Base-by-base conservation (phyloP, 306 rosid species). In the Glycyrrhiza uralensis region DNA sequence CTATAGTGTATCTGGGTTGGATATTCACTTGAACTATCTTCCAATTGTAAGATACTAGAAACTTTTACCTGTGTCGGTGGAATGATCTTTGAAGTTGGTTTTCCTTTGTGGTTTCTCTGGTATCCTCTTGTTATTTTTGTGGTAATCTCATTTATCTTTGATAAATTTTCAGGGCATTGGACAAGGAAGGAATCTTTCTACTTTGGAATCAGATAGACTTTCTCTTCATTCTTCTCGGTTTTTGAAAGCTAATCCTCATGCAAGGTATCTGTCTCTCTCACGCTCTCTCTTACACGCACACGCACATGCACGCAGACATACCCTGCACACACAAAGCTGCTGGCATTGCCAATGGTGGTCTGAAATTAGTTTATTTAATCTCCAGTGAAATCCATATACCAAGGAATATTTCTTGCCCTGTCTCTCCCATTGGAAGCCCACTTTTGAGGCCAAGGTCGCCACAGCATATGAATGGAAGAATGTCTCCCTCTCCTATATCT, bases 381-480 rank as follows among this genome's bases (percentile, higher is more conserved):
- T 79, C 55, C 95, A 92, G 96, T 70, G 98, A 92, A 61, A 80
- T 88, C 77, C 90, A 79, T 59, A 84, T 86, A 75, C 89, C 88
- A 30, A 77, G 89, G 83, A 92, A 90, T 65, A 76, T 92, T 56
- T 92, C 98, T 52, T 92, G 98, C 75, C 98, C 95, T 2, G 96
- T 92, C 76, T 92, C 98, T 12, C 98, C 98, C 57, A 85, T 88
- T 19, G 96, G 95, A 79, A 92, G 98, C 87, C 98, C 98, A 74
- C 92, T 88, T 74, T 82, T 89, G 87, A 81, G 85, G 82, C 80
- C 98, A 45, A 87, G 95, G 70, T 92, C 96, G 12, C 92, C 96
- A 1, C 88, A 89, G 71, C 91, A 82, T 82, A 71, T 86, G 73
- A 89, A 83, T 82, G 98, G 96, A 63, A 81, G 91, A 81, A 86